Evolutionary conservation across 495 filamentous ascomycete species (phyloP), one percentile per base, ranked within the genome.

Genomic region (Penicillium malachiteum): DNA sequence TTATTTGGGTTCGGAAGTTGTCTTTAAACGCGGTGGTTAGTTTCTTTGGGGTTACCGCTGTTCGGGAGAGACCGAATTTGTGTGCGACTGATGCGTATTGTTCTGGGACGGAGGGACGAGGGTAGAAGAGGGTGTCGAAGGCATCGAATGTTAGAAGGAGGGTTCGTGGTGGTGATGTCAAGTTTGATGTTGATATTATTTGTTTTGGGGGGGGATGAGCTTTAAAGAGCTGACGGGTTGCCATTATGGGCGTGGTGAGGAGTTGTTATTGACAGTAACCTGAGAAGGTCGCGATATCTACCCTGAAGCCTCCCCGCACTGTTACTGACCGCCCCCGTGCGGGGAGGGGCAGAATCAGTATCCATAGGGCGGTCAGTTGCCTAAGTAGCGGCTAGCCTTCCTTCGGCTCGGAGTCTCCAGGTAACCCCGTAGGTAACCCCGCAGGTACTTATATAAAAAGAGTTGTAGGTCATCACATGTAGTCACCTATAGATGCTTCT

Each of bases 61-160:
- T 65, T 44, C 40, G 63, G 13, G 61, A 58, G 40, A 90, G 62
- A n/a, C 86, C 85, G 71, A 81, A 78, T 49, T 73, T 56, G 38
- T 78, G 67, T 1, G 87, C 89, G 16, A 81, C 70, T 7, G 78
- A 59, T 10, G 73, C 78, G 70, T 93, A 93, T 61, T 88, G 85
- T 33, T 78, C 67, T 5, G 78, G 73, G 47, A 92, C 75, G 0
- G 87, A 71, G 10, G 58, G 58, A 52, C 75, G 80, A 5, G 89
- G 90, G 26, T 74, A 70, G 70, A 90, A 91, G 34, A 93, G 74
- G 1, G 90, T 93, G 3, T 81, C 85, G 54, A 92, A 92, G 44
- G 87, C 90, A 68, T 93, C 89, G 55, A 93, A 83, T 58, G 82
- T 87, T 44, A 90, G 69, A 30, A 88, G 75, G 10, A 87, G 80